Conservation (phyloP, 352 stramenopile species). For the Pythium rhizo-oryzae region DNA sequence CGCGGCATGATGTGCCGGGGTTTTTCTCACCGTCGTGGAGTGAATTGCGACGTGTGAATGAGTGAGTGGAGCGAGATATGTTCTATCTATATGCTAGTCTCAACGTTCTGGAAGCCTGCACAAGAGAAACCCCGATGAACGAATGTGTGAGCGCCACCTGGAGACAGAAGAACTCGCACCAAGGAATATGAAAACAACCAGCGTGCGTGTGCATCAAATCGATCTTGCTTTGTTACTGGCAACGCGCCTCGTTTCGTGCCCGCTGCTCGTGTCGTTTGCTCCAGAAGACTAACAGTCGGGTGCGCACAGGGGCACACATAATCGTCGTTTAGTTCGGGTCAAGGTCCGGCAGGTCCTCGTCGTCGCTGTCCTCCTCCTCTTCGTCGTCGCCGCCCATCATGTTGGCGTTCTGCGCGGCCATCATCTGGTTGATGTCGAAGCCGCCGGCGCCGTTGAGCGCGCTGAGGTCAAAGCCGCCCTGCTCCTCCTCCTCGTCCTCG, state of each 20-base stretch:
- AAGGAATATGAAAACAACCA: not conserved
- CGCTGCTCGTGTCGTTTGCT: not conserved
- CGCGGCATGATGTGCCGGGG: conserved; percentile 39
- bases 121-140: not conserved
- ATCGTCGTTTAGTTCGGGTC: conserved; percentile 50
- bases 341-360: conserved; percentile 86
- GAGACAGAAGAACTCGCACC: not conserved
- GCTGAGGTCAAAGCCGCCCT: conserved; percentile 86
- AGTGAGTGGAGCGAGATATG: not conserved
- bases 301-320: not conserved
- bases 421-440: conserved; percentile 97
- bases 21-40: not conserved
- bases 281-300: not conserved
- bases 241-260: not conserved
- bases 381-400: conserved; percentile 85
- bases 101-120: too few relatives aligned
- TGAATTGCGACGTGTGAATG: not conserved
- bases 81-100: too few relatives aligned
- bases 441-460: conserved; percentile 84
- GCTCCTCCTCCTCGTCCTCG: conserved; percentile 95
- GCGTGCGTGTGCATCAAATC: conserved; percentile 8
- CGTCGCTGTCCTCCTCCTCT: conserved; percentile 72
- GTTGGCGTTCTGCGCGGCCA: conserved; percentile 83
- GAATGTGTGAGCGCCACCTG: not conserved
- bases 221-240: not conserved